Conservation (phyloP, 257 asterid genomes). For the Capsicum baccatum region DNA sequence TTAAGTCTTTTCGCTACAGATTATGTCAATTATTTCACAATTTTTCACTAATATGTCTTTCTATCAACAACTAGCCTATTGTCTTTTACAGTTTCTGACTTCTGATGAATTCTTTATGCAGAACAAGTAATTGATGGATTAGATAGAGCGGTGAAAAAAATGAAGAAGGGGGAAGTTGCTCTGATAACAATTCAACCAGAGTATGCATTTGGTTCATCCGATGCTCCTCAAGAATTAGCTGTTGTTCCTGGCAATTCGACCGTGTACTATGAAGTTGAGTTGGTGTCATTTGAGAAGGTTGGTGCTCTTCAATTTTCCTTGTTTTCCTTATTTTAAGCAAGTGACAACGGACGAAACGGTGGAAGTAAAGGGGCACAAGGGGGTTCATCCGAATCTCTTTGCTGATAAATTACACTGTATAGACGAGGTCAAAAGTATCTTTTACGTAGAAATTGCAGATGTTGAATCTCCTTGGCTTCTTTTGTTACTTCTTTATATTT, state of each 20-base stretch:
- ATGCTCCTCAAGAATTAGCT: conserved; percentile 55
- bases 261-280: too few relatives aligned
- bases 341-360: background rate
- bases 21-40: background rate
- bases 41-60: background rate
- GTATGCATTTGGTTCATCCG: conserved; percentile 58
- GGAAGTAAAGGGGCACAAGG: background rate
- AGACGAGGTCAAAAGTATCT: background rate
- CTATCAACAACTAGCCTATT: background rate
- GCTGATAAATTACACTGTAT: background rate
- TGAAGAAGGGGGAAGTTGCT: conserved; percentile 67
- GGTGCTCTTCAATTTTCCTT: conserved; percentile 16
- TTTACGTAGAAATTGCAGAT: background rate
- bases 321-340: background rate
- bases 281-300: conserved; percentile 55
- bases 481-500: background rate
- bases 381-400: background rate
- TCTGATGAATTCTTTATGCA: conserved; percentile 14
- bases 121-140: conserved; percentile 67
- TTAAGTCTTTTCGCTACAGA: conserved; percentile 9
- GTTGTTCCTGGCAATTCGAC: conserved; percentile 43
- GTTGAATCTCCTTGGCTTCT: background rate
- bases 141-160: conserved; percentile 56
- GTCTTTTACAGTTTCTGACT: background rate
- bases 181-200: conserved; percentile 52